Conservation (phyloP, 148 eudicot genomes). For the Rhododendron molle region DNA sequence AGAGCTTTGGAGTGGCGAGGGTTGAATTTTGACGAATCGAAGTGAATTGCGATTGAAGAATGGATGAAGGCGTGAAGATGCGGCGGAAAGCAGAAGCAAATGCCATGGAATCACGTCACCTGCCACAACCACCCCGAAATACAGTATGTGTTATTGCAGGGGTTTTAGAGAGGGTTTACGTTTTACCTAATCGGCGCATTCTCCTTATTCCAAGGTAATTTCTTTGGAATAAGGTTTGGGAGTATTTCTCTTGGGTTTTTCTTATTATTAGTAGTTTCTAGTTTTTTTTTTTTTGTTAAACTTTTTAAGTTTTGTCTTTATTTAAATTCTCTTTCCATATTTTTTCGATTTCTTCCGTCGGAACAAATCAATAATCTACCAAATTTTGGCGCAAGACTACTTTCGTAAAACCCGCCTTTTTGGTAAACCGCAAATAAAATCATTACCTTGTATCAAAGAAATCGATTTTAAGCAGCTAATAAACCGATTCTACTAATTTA, state of each 20-base stretch:
- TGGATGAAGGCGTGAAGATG: conserved; percentile 30
- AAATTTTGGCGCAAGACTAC: background rate
- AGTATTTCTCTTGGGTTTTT: no score
- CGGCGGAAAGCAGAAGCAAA: conserved; percentile 54
- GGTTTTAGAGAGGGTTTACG: background rate
- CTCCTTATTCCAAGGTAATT: no score
- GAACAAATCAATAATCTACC: no score
- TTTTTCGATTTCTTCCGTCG: no score
- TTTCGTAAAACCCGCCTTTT: background rate
- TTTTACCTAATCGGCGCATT: no score
- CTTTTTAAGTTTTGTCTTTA: no score
- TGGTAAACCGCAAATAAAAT: background rate
- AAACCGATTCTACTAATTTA: background rate
- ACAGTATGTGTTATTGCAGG: no score
- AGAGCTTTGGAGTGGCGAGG: conserved; percentile 79
- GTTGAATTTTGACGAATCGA: conserved; percentile 58
- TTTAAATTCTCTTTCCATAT: no score
- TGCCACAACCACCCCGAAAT: background rate
- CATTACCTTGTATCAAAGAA: background rate
- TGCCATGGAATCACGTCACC: conserved; percentile 42
- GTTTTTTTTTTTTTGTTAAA: no score
- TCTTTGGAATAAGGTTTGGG: no score
- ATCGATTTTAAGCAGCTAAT: background rate
- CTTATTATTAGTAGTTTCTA: no score
- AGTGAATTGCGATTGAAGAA: conserved; percentile 37